phyloP scores from a whole-genome alignment of 2,329 filamentous ascomycete genomes.

The Thelonectria olida region DNA sequence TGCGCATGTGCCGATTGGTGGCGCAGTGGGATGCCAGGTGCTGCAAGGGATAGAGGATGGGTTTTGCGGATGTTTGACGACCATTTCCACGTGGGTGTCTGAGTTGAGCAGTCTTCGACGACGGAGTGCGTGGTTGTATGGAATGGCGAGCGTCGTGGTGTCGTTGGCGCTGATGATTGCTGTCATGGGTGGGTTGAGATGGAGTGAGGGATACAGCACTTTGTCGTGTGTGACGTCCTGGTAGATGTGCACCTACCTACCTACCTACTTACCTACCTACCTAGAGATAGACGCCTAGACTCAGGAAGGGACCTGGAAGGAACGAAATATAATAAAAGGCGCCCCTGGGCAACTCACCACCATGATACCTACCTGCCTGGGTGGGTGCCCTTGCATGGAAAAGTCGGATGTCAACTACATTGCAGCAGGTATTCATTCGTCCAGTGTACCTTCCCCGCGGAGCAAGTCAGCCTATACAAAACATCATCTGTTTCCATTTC shows the following conservation, averaged over 20 bases:
- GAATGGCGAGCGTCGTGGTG: conserved; percentile 64
- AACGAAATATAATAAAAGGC: too few relatives aligned
- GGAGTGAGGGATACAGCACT: conserved; percentile 67
- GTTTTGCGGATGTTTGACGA: conserved; percentile 73
- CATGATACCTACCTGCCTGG: too few relatives aligned
- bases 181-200: conserved; percentile 79
- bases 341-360: too few relatives aligned
- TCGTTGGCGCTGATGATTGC: conserved; percentile 69
- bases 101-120: conserved; percentile 65
- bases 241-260: too few relatives aligned
- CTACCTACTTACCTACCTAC: too few relatives aligned
- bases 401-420: too few relatives aligned
- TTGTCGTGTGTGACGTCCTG: conserved; percentile 27
- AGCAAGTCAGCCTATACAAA: too few relatives aligned
- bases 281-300: too few relatives aligned
- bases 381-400: too few relatives aligned
- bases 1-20: conserved; percentile 70
- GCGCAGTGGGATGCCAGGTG: conserved; percentile 72
- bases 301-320: too few relatives aligned
- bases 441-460: too few relatives aligned
- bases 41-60: conserved; percentile 73
- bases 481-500: background rate
- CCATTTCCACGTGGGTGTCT: conserved; percentile 73
- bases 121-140: conserved; percentile 74
- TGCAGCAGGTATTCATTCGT: too few relatives aligned